These are phyloP conservation scores for Gryganskiella cystojenkinii DNA, from an alignment of 192 early-diverging fungal genomes.

Conservation along the genomic window DNA sequence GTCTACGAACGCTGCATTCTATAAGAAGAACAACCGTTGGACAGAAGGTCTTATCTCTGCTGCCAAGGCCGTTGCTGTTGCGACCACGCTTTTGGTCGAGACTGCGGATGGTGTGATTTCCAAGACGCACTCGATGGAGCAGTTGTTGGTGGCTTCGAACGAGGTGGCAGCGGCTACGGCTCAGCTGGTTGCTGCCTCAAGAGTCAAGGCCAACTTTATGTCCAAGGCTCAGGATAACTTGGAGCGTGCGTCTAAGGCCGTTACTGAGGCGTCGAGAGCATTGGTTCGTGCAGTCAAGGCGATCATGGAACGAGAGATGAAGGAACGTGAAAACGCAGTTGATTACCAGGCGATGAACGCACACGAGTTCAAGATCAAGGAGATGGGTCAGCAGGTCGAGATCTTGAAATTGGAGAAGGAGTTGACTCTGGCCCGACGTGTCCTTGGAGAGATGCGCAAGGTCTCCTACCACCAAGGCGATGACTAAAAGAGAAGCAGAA, in stretches of 20 bases:
- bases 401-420: slow-evolving; percentile 97
- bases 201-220: slow-evolving; percentile 94
- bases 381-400: slow-evolving; percentile 99
- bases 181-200: slow-evolving; percentile 94
- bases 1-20: slow-evolving; percentile 87
- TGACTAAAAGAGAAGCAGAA: slow-evolving; percentile 18
- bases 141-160: slow-evolving; percentile 97
- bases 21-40: slow-evolving; percentile 99
- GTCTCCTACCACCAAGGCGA: slow-evolving; percentile 77
- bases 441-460: slow-evolving; percentile 93
- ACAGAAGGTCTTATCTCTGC: slow-evolving; percentile 98
- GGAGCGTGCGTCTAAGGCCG: slow-evolving; percentile 92
- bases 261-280: slow-evolving; percentile 90
- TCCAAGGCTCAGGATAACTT: slow-evolving; percentile 94
- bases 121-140: slow-evolving; percentile 90
- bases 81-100: slow-evolving; percentile 93
- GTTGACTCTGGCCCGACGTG: slow-evolving; percentile 83
- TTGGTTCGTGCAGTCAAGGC: slow-evolving; percentile 94
- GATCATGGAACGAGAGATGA: slow-evolving; percentile 78
- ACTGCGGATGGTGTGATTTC: slow-evolving; percentile 95
- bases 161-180: slow-evolving; percentile 97
- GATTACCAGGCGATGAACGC: slow-evolving; percentile 82
- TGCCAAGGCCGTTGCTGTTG: slow-evolving; percentile 93
- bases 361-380: slow-evolving; percentile 94
- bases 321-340: slow-evolving; percentile 66